Evolutionary conservation across 768 basidiomycete genomes (phyloP).

Genomic region (Panellus pusillus): DNA sequence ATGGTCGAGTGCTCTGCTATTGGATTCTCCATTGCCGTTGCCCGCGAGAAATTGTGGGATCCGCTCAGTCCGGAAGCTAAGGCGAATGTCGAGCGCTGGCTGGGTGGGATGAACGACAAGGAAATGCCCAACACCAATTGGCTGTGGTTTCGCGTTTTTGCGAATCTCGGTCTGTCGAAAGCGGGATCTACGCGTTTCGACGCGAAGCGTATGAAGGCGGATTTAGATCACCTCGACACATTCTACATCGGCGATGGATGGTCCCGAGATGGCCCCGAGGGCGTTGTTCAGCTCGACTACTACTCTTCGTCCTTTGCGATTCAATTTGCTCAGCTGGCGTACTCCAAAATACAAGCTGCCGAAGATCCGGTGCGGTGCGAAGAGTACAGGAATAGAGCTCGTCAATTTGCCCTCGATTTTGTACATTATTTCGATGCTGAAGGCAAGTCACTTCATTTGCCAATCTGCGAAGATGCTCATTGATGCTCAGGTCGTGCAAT

Average conservation of each 20-base stretch:
- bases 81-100: constrained; percentile 61
- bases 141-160: constrained; percentile 81
- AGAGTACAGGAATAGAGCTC: constrained; percentile 63
- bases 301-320: constrained; percentile 81
- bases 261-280: constrained; percentile 77
- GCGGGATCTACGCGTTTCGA: constrained; percentile 61
- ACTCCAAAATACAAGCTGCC: constrained; percentile 62
- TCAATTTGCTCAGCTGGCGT: constrained; percentile 70
- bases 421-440: constrained; percentile 75
- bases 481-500: constrained; percentile 62
- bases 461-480: neutral
- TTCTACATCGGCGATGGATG: constrained; percentile 78
- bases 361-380: constrained; percentile 65
- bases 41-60: constrained; percentile 65
- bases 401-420: constrained; percentile 65
- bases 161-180: constrained; percentile 68
- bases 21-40: constrained; percentile 68
- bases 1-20: constrained; percentile 84
- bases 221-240: constrained; percentile 74
- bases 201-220: constrained; percentile 63
- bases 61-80: constrained; percentile 53
- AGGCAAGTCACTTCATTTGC: constrained; percentile 38
- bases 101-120: constrained; percentile 78
- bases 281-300: constrained; percentile 76
- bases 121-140: constrained; percentile 84